Evolutionary conservation across 805 yeast genomes (phyloP).

Genomic region (Metahyphopichia silvanorum): DNA sequence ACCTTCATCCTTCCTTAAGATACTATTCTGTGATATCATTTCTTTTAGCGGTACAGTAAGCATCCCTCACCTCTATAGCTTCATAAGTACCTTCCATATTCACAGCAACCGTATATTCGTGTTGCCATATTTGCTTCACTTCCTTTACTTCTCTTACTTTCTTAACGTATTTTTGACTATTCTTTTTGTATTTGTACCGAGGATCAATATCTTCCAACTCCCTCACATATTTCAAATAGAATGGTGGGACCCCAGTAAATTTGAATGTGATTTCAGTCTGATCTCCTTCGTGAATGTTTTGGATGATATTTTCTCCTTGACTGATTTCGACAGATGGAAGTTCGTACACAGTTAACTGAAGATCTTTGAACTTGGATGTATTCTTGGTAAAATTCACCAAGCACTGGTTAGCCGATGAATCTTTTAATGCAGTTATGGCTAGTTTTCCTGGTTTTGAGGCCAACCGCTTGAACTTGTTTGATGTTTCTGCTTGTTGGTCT

Average conservation of each 20-base stretch:
- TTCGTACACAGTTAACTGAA: constrained; percentile 38
- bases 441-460: constrained; percentile 84
- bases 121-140: constrained; percentile 66
- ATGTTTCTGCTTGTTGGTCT: constrained; percentile 54
- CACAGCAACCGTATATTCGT: constrained; percentile 69
- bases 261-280: constrained; percentile 82
- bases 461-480: constrained; percentile 51
- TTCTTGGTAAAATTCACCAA: constrained; percentile 50
- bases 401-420: constrained; percentile 71
- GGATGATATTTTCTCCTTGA: constrained; percentile 71
- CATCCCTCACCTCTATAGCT: constrained; percentile 86
- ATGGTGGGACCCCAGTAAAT: constrained; percentile 89
- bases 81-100: constrained; percentile 92
- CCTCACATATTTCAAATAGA: constrained; percentile 79
- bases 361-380: constrained; percentile 27
- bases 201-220: constrained; percentile 42
- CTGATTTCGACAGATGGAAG: constrained; percentile 77
- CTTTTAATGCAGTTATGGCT: constrained; percentile 63
- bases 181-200: constrained; percentile 14
- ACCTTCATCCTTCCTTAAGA: too few relatives aligned
- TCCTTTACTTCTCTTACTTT: constrained; percentile 49
- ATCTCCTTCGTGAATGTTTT: constrained; percentile 92
- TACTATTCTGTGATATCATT: too few relatives aligned
- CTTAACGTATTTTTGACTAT: constrained; percentile 15
- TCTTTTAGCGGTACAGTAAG: constrained; percentile 52